Conservation (phyloP, 2,329 filamentous ascomycete species). For the Exophiala viscosa region DNA sequence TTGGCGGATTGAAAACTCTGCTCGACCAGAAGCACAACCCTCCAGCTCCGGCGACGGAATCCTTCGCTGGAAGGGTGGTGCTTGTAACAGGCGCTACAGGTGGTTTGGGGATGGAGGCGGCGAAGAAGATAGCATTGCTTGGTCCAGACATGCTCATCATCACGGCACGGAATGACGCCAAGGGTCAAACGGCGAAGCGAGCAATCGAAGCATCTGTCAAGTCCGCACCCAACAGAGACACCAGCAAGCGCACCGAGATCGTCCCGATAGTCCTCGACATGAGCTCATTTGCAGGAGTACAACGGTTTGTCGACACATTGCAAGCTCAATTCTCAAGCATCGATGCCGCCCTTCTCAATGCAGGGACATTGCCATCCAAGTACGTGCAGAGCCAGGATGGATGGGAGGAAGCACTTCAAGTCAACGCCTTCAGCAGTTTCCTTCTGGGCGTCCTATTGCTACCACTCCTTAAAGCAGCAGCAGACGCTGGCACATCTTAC, state of each 20-base stretch:
- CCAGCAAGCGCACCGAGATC: conserved; percentile 35
- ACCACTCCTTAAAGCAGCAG: conserved; percentile 42
- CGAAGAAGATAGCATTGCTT: conserved; percentile 45
- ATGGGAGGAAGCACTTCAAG: conserved; percentile 54
- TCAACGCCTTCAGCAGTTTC: conserved; percentile 56
- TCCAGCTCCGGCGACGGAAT: conserved; percentile 33
- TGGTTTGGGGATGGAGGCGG: conserved; percentile 50
- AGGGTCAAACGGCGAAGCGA: conserved; percentile 41
- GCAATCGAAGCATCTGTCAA: conserved; percentile 33
- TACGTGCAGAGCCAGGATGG: conserved; percentile 40
- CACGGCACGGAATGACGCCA: conserved; percentile 42
- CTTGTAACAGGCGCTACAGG: conserved; percentile 51
- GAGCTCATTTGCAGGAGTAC: conserved; percentile 44
- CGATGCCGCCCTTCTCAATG: conserved; percentile 47
- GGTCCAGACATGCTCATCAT: conserved; percentile 45
- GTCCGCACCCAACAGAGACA: conserved; percentile 19
- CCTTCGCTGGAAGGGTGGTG: conserved; percentile 46
- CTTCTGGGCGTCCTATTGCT: conserved; percentile 53
- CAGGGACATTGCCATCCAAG: conserved; percentile 40
- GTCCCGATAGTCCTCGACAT: conserved; percentile 48
- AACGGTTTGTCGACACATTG: conserved; percentile 38
- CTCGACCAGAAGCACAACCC: conserved; percentile 34
- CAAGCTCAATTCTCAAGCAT: conserved; percentile 35
- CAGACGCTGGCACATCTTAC: conserved; percentile 25
- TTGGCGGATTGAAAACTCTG: conserved; percentile 20